Evolutionary conservation across 1,284 basidiomycete species (phyloP).

Genomic region (Rugosomyces carneus): DNA sequence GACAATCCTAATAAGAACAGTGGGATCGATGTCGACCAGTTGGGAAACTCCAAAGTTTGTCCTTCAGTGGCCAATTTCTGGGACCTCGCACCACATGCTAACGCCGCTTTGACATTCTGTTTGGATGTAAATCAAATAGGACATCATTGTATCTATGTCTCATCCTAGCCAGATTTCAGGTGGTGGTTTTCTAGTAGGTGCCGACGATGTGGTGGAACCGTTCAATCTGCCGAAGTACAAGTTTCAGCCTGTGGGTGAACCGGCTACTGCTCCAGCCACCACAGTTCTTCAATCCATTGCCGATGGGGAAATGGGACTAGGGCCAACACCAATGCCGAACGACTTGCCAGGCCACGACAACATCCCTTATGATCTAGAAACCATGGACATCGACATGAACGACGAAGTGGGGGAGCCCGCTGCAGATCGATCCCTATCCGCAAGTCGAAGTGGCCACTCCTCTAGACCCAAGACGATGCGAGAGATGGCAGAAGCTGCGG

Average conservation of each 20-base stretch:
- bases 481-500: constrained; percentile 52
- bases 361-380: constrained; percentile 27
- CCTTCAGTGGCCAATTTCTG: not conserved
- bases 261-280: constrained; percentile 13
- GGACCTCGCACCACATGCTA: constrained; percentile 1
- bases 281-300: not conserved
- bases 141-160: constrained; percentile 16
- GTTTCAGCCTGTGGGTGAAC: constrained; percentile 34
- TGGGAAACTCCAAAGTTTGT: constrained; percentile 8
- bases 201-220: constrained; percentile 67
- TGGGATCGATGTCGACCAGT: constrained; percentile 4
- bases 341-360: constrained; percentile 15
- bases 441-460: constrained; percentile 11
- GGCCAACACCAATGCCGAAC: constrained; percentile 6
- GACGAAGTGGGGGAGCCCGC: constrained; percentile 28
- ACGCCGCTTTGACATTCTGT: constrained; percentile 4
- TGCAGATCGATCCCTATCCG: constrained; percentile 3
- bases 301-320: constrained; percentile 3
- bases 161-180: constrained; percentile 19
- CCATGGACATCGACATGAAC: constrained; percentile 27
- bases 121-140: constrained; percentile 11
- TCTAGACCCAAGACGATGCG: constrained; percentile 55
- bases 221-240: constrained; percentile 64
- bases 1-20: constrained; percentile 12
- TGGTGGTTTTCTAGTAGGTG: constrained; percentile 60